Conservation (phyloP, 2,329 filamentous ascomycete genomes). For the Exophiala lecanii-corni region DNA sequence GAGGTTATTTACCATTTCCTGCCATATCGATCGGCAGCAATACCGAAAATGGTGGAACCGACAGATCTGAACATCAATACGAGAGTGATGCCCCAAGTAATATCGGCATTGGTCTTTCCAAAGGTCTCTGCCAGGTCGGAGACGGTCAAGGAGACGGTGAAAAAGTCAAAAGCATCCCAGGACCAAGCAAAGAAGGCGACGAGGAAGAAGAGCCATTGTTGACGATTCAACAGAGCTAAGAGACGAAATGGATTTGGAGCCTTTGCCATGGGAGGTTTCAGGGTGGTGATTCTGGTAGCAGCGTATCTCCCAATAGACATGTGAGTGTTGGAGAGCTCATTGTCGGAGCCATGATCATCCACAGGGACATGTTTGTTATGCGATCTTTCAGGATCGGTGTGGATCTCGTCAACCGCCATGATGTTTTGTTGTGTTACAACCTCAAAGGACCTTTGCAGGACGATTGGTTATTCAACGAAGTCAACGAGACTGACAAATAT, state of each 20-base stretch:
- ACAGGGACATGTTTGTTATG: conserved; percentile 3
- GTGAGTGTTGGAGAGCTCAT: conserved; percentile 10
- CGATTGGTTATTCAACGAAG: no score
- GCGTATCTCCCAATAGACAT: conserved; percentile 47
- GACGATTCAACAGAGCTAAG: conserved; percentile 24
- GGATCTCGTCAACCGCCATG: conserved; percentile 18
- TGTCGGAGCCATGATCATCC: conserved; percentile 5
- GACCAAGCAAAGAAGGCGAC: conserved; percentile 36
- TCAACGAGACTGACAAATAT: no score
- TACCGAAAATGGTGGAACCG: conserved; percentile 54
- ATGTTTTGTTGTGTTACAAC: neutral
- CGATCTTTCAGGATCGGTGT: conserved; percentile 4
- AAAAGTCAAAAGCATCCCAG: conserved; percentile 59
- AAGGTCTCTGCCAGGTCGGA: conserved; percentile 51
- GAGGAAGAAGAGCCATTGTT: conserved; percentile 29
- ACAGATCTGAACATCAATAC: conserved; percentile 59
- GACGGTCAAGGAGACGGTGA: conserved; percentile 57
- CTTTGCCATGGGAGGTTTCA: conserved; percentile 42
- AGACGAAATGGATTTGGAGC: conserved; percentile 25
- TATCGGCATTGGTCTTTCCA: conserved; percentile 51
- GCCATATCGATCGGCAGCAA: conserved; percentile 50
- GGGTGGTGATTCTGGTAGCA: conserved; percentile 48
- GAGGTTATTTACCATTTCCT: conserved; percentile 45
- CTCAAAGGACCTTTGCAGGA: no score
- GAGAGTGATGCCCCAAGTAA: conserved; percentile 56